Percentiles rank a stretch among this genome's conserved stretches.
Conservation (phyloP, 345 rosid species). For the Carallia pectinifolia region DNA sequence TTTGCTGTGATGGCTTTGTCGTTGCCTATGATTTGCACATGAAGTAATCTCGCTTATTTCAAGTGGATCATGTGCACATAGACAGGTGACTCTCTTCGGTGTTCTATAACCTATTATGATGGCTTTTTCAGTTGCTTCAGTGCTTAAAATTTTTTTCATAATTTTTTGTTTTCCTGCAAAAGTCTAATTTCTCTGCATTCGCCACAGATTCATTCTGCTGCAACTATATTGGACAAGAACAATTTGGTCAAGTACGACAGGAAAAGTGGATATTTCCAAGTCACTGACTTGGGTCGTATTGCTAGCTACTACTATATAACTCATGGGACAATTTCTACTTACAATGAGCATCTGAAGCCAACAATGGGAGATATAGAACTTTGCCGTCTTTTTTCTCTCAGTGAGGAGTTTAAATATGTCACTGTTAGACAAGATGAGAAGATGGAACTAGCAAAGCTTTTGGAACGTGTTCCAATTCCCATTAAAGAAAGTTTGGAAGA, state of each 20-base stretch:
- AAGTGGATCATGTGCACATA: too few relatives aligned
- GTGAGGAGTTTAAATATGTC: conserved; percentile 93
- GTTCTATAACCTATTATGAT: too few relatives aligned
- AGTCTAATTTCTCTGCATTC: too few relatives aligned
- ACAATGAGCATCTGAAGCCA: conserved; percentile 90
- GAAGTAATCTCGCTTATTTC: too few relatives aligned
- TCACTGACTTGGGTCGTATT: conserved; percentile 90
- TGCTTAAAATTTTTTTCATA: too few relatives aligned
- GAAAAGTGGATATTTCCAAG: conserved; percentile 96
- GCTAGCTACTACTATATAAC: conserved; percentile 91
- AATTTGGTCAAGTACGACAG: conserved; percentile 87
- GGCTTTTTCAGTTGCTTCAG: too few relatives aligned
- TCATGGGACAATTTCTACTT: conserved; percentile 90
- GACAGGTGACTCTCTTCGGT: too few relatives aligned
- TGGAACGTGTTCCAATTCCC: conserved; percentile 92
- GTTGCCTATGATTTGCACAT: too few relatives aligned
- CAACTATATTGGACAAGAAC: conserved; percentile 78
- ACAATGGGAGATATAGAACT: conserved; percentile 96
- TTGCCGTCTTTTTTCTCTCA: conserved; percentile 73
- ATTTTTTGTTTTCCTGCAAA: too few relatives aligned
- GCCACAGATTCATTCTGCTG: conserved; percentile 82
- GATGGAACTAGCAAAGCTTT: conserved; percentile 91
- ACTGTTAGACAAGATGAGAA: conserved; percentile 96
- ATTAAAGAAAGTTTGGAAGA: conserved; percentile 92
- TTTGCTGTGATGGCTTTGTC: too few relatives aligned